A percentile compares a stretch with the other conserved stretches of the same genome.
phyloP scores from a whole-genome alignment of 2,329 filamentous ascomycete species.

The Trichoderma koningiopsis region DNA sequence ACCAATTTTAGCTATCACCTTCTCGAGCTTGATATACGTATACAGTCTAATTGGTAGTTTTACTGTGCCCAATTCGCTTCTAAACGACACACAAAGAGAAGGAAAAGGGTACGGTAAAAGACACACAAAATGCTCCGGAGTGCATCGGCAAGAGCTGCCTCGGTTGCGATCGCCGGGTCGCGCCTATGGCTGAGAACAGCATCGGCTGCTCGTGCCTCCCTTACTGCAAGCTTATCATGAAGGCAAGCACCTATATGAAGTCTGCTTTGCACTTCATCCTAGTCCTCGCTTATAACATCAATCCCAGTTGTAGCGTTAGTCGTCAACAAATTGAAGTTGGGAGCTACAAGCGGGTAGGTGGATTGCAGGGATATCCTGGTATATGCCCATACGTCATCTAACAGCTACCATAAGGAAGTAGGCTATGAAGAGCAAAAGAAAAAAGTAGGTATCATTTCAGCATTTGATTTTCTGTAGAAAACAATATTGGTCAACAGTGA shows the following conservation, averaged over 20 bases:
- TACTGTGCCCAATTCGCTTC: background rate
- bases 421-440: background rate
- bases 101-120: background rate
- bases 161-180: conserved; percentile 14
- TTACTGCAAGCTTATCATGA: no score
- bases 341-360: no score
- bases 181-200: conserved; percentile 12
- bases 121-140: conserved; percentile 20
- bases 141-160: conserved; percentile 17
- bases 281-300: no score
- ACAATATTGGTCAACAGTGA: background rate
- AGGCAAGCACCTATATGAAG: no score
- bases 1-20: no score
- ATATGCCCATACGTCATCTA: background rate
- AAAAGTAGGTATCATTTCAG: background rate
- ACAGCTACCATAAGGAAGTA: background rate
- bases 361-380: background rate
- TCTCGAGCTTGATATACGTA: background rate
- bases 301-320: no score
- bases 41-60: background rate
- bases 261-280: no score
- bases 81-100: background rate
- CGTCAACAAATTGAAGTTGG: no score
- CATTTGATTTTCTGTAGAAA: background rate
- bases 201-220: background rate